Evolutionary conservation across 1,139 yeast genomes (phyloP).

Genomic region (Blastobotrys petasosporus): DNA sequence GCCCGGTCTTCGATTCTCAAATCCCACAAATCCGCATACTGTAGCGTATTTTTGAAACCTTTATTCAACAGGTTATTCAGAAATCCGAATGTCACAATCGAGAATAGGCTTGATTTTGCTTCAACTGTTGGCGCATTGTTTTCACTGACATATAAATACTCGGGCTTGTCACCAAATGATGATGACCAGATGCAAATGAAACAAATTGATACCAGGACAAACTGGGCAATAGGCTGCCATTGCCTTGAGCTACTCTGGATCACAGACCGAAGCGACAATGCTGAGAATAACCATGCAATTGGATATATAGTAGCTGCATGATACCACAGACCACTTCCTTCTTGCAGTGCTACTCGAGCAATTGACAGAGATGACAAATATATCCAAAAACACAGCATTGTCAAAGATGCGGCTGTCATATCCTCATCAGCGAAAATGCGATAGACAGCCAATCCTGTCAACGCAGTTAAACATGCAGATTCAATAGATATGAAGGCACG

Average conservation of each 20-base stretch:
- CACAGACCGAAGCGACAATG: not conserved
- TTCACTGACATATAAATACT: not conserved
- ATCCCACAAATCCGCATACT: not conserved
- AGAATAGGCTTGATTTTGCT: slow-evolving; percentile 1
- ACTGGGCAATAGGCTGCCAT: not conserved
- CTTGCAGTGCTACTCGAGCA: not conserved
- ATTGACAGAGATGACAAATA: not conserved
- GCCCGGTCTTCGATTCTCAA: not conserved
- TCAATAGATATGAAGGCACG: too few species aligned
- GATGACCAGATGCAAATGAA: slow-evolving; percentile 1
- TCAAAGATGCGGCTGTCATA: too few species aligned
- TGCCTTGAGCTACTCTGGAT: not conserved
- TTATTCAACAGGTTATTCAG: slow-evolving; percentile 4
- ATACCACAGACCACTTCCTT: slow-evolving; percentile 46
- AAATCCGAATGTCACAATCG: not conserved
- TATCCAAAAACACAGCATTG: slow-evolving; percentile 1
- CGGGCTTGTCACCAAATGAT: not conserved
- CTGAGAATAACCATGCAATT: slow-evolving; percentile 1
- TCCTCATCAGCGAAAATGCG: too few species aligned
- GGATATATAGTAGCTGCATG: slow-evolving; percentile 55
- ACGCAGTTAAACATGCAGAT: too few species aligned
- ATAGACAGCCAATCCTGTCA: too few species aligned
- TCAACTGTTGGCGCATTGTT: not conserved
- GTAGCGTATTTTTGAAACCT: slow-evolving; percentile 2
- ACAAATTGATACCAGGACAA: not conserved